Evolutionary conservation across 148 eudicot species (phyloP).

Genomic region (Rhododendron kiyosumense): DNA sequence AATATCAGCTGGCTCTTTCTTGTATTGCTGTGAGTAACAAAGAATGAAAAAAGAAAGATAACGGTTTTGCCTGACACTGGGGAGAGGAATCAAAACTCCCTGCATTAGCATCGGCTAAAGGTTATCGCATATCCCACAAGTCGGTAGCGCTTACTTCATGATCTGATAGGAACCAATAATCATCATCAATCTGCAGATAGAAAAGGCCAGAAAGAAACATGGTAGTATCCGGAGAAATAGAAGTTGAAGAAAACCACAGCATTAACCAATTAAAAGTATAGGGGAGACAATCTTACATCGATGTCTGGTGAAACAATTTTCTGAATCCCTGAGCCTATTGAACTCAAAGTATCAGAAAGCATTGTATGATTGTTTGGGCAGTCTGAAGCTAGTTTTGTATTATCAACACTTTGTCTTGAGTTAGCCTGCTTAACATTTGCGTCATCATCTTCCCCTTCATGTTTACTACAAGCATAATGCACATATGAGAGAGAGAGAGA

Average conservation of each 20-base stretch:
- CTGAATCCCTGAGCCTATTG: constrained; percentile 14
- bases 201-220: background rate
- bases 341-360: constrained; percentile 3
- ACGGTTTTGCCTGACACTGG: background rate
- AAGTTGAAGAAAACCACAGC: background rate
- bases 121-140: constrained; percentile 25
- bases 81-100: background rate
- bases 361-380: constrained; percentile 5
- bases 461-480: constrained; percentile 20
- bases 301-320: constrained; percentile 29
- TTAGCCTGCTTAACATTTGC: constrained; percentile 14
- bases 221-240: background rate
- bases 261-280: background rate
- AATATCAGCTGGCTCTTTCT: background rate
- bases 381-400: background rate
- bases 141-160: constrained; percentile 23
- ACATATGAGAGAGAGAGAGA: background rate
- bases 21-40: background rate
- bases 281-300: constrained; percentile 19
- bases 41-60: background rate
- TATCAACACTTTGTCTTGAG: constrained; percentile 1
- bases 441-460: constrained; percentile 15
- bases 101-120: constrained; percentile 4
- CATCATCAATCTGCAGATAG: constrained; percentile 31
- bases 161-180: constrained; percentile 43